Evolutionary conservation across 2,329 filamentous ascomycete species (phyloP), one percentile per base, ranked within the genome.

Genomic region (Purpureocillium takamizusanense): DNA sequence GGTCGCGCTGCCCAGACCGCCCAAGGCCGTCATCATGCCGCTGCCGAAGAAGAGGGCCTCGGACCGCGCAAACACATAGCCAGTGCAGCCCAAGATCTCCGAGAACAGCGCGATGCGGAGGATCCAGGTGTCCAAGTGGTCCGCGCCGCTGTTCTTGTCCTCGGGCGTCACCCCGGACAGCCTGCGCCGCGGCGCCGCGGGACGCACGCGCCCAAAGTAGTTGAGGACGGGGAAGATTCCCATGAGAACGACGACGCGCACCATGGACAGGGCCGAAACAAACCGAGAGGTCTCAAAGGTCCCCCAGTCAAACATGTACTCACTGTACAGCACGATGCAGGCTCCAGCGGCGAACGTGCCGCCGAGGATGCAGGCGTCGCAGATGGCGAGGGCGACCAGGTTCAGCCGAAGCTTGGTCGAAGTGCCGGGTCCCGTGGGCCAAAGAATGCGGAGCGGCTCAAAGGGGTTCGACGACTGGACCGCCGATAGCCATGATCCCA

Each of bases 1-100:
- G 0, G 86, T 92, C 1, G 92, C 89, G 28, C 82, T 83, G 1
- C 83, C 89, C 33, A 97, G 80, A 1, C 89, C 89, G 17, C 90
- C 90, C 30, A 94, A 63, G 0, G 86, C 74, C 2, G 86, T 82
- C 14, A 89, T 51, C 33, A 86, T 67, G 35, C 86, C 90, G 14
- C 80, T 83, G 1, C 78, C 45, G 4, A 86, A 72, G 58, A 95
- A 92, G 1, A 85, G 47, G 0, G 66, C 60, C 3, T 78, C 73
- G 1, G 67, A 72, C 1, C 74, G 72, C 0, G 79, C 74, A 33
- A 88, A 59, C 0, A 82, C 67, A 54, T 89, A 97, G 3, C 88
- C 87, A 0, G 82, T 51, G 39, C 82, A 83, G 0, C 90, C 90
- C 3, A 84, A 35, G 9, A 85, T 66, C 50, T 97, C 90, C 11